Evolutionary conservation across 495 filamentous ascomycete genomes (phyloP), one percentile per base, ranked within the genome.

Genomic region (Penicillium egyptiacum): DNA sequence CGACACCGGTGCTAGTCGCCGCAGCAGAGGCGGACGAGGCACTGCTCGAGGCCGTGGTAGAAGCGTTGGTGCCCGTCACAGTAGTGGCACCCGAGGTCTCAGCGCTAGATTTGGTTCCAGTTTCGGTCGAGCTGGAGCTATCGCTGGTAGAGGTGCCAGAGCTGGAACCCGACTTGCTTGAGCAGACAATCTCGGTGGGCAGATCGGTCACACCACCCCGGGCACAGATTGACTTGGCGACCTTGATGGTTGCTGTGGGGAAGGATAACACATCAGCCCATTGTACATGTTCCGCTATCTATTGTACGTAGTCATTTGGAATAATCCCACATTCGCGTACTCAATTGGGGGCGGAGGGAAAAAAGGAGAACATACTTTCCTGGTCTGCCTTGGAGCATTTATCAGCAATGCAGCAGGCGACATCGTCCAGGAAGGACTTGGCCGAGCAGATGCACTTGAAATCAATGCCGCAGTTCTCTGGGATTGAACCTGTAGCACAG

Each of bases 361-460:
- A 9, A 20, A 8, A 41, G 33, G 1, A 44, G 31, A 58, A 70
- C 75, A 39, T 76, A 87, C 85, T 67, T 22, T 80, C 39, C 66
- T 89, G 82, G 39, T 89, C 86, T 0, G 69, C 67, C 1, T 56
- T 8, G 43, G 67, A 58, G 71, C 91, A 96, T 10, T 55, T 66
- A 3, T 61, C 65, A 23, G 69, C 65, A 7, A 95, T 75, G 67
- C 91, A 96, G 76, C 86, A 89, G 28, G 83, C 72, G 55, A 94
- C 83, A 31, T 70, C 59, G 35, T 44, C 61, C 55, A 96, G 76
- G 75, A 89, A 89, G 9, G 67, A 65, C 6, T 68, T 60, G 68
- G 81, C 74, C 11, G 56, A 62, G 74, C 91, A 95, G 63, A 92
- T 90, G 68, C 91, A 95, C 37, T 70, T 61, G 58, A 84, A 66